phyloP scores from a whole-genome alignment of 2,329 filamentous ascomycete genomes.

The Hymenoscyphus scutula region DNA sequence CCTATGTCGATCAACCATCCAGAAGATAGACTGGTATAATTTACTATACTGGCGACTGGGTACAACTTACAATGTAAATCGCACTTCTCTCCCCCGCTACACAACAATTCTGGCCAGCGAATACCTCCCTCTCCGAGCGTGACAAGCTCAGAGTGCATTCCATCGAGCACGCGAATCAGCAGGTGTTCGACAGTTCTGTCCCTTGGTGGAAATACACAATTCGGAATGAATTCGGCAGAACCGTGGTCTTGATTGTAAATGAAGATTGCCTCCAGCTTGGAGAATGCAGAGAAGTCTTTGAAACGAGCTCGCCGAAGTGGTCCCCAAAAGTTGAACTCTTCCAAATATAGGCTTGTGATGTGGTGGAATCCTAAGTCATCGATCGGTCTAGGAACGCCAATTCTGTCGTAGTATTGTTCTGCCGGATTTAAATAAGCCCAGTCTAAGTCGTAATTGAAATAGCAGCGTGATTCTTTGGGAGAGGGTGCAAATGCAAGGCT shows the following conservation, averaged over 20 bases:
- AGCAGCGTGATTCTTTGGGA: not conserved
- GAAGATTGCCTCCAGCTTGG: not conserved
- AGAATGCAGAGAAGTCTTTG: not conserved
- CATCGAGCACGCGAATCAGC: not conserved
- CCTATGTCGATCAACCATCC: too few species aligned
- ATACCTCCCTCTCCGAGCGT: not conserved
- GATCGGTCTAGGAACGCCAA: not conserved
- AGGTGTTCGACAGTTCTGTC: not conserved
- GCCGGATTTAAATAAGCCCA: not conserved
- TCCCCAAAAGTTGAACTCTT: not conserved
- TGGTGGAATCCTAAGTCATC: not conserved
- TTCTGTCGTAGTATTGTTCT: not conserved
- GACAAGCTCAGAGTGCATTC: not conserved
- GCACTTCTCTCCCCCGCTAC: not conserved
- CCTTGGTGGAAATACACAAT: not conserved
- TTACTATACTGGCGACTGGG: not conserved
- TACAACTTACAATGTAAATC: not conserved
- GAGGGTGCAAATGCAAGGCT: not conserved
- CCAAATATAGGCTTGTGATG: not conserved
- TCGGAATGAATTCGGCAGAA: not conserved
- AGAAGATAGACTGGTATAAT: too few species aligned
- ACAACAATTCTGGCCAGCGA: not conserved
- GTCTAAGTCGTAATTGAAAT: not conserved
- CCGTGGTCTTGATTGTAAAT: not conserved
- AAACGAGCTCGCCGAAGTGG: not conserved